These are phyloP conservation scores for Mycena floridula DNA, from an alignment of 768 basidiomycete genomes.

Conservation along the genomic window DNA sequence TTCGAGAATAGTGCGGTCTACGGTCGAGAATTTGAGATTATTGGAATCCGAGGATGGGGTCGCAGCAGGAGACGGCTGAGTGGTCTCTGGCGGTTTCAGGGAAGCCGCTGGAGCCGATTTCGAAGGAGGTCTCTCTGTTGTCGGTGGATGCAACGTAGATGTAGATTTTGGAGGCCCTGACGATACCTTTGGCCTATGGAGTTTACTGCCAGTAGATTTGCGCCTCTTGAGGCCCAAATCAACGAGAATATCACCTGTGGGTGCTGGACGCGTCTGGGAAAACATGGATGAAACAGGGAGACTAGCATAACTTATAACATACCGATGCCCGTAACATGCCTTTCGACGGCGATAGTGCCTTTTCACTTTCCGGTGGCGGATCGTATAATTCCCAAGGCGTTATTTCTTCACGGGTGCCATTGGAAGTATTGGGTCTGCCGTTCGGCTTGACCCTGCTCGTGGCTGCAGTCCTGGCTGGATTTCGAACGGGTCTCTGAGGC, in stretches of 20 bases:
- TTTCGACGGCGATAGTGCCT: too few species aligned
- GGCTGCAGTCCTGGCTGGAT: slow-evolving; percentile 8
- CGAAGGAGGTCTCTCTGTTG: not conserved
- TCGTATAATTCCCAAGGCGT: slow-evolving; percentile 34
- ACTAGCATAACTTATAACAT: too few species aligned
- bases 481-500: slow-evolving; percentile 5
- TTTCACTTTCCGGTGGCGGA: too few species aligned
- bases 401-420: slow-evolving; percentile 30
- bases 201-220: slow-evolving; percentile 26
- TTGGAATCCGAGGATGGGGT: slow-evolving; percentile 1
- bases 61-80: not conserved
- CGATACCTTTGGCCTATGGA: slow-evolving; percentile 7
- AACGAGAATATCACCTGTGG: slow-evolving; percentile 19
- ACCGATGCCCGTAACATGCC: too few species aligned
- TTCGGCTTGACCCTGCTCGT: not conserved
- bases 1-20: slow-evolving; percentile 54
- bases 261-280: slow-evolving; percentile 15
- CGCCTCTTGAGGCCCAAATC: slow-evolving; percentile 26
- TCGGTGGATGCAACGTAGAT: not conserved
- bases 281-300: slow-evolving; percentile 21
- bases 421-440: slow-evolving; percentile 10
- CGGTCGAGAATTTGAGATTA: slow-evolving; percentile 46
- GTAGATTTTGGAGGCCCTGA: not conserved
- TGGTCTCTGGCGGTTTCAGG: not conserved
- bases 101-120: not conserved